A percentile compares a stretch with the other conserved stretches of the same genome.
Evolutionary conservation across 495 filamentous ascomycete genomes (phyloP).

Genomic region (Neurospora sp.): DNA sequence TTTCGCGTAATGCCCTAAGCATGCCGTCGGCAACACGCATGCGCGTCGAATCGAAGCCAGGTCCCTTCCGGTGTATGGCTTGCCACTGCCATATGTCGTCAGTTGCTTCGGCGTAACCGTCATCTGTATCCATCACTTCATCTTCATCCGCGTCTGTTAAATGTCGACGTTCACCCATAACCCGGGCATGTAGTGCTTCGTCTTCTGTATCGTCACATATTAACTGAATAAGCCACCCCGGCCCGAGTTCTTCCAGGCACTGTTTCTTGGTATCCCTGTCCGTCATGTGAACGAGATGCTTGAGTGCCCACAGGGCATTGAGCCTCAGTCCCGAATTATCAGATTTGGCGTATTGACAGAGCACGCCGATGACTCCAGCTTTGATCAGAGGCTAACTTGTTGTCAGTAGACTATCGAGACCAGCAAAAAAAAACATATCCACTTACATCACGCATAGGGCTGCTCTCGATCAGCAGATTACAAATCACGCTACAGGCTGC

Average conservation of each 20-base stretch:
- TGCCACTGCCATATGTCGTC: conserved; percentile 12
- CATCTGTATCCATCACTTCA: conserved; percentile 52
- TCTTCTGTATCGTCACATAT: conserved; percentile 53
- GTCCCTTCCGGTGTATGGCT: conserved; percentile 4
- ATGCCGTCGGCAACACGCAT: conserved; percentile 38
- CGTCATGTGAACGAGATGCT: conserved; percentile 66
- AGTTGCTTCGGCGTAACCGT: conserved; percentile 17
- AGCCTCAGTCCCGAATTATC: conserved; percentile 59
- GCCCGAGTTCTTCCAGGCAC: conserved; percentile 64
- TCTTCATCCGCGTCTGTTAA: conserved; percentile 38
- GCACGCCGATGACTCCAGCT: conserved; percentile 60
- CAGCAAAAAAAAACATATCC: not conserved
- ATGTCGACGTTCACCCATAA: conserved; percentile 21
- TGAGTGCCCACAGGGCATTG: conserved; percentile 85
- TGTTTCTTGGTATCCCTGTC: conserved; percentile 60
- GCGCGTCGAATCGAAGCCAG: conserved; percentile 10
- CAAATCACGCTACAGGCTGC: conserved; percentile 72
- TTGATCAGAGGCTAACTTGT: conserved; percentile 54
- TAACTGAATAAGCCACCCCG: conserved; percentile 69
- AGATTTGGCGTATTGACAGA: conserved; percentile 80
- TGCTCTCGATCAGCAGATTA: conserved; percentile 78
- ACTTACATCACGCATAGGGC: conserved; percentile 78
- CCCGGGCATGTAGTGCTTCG: conserved; percentile 26
- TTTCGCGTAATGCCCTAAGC: conserved; percentile 42
- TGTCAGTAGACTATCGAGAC: conserved; percentile 16